Percentiles rank a stretch among this genome's conserved stretches.
These are phyloP conservation scores for Dryadomyces quercivorus DNA, from an alignment of 2,329 filamentous ascomycete species.

Conservation along the genomic window DNA sequence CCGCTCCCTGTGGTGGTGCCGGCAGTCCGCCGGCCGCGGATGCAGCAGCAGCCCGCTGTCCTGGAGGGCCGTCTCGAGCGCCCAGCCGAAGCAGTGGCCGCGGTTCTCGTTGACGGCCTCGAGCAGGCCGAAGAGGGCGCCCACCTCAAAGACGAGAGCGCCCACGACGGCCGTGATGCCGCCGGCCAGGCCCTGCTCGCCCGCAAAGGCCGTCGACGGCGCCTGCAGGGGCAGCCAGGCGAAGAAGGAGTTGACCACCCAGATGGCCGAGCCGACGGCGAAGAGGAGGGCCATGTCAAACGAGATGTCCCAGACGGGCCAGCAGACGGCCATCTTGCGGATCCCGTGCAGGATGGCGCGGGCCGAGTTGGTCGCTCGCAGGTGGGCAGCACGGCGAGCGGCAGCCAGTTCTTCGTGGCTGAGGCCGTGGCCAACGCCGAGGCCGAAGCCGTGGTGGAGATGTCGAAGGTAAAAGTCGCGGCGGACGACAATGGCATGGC, in stretches of 20 bases:
- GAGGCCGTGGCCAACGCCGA: not conserved
- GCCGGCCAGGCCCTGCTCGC: slow-evolving; percentile 39
- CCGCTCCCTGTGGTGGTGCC: not conserved
- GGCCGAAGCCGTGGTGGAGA: not conserved
- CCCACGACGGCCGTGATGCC: slow-evolving; percentile 56
- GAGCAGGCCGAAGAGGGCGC: slow-evolving; percentile 48
- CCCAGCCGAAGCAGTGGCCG: slow-evolving; percentile 57
- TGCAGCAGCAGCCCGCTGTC: slow-evolving; percentile 1
- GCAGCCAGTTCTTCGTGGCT: not conserved
- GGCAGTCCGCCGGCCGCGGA: not conserved
- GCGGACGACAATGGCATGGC: slow-evolving; percentile 21
- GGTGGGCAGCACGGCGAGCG: not conserved
- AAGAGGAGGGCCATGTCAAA: slow-evolving; percentile 28
- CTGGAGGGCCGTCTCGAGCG: slow-evolving; percentile 31
- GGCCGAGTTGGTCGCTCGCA: slow-evolving; percentile 14
- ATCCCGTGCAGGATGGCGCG: slow-evolving; percentile 17
- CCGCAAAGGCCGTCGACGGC: slow-evolving; percentile 39
- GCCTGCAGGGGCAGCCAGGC: slow-evolving; percentile 45
- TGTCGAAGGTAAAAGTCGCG: slow-evolving; percentile 9
- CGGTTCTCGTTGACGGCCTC: slow-evolving; percentile 59
- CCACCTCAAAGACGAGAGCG: slow-evolving; percentile 53
- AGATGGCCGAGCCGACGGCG: slow-evolving; percentile 33
- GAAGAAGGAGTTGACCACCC: slow-evolving; percentile 52
- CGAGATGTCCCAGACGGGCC: slow-evolving; percentile 29
- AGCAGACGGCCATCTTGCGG: slow-evolving; percentile 23